Evolutionary conservation across 768 basidiomycete species (phyloP), one percentile per base, ranked within the genome.

Genomic region (Tulasnella sp.): DNA sequence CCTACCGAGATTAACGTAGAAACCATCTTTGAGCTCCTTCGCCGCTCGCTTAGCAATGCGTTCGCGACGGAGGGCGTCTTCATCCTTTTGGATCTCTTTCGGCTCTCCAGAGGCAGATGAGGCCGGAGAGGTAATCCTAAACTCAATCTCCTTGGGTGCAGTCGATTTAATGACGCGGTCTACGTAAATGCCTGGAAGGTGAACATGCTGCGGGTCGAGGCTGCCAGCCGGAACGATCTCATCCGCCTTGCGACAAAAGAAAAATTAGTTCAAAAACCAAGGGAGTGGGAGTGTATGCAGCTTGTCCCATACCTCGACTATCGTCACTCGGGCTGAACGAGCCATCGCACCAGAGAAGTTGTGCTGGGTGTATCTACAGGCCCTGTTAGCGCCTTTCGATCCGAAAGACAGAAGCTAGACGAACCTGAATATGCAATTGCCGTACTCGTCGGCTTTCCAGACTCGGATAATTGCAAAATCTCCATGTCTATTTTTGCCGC

Each of bases 371-470:
- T 93, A 96, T 79, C 94, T 94, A 79, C 10, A 61, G 74, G 32
- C 35, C n/a, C 32, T 29, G 2, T 67, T 11, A 51, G n/a, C 46
- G 48, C 77, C 29, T 79, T 70, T 55, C 48, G 29, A 26, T 61
- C 42, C 55, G 26, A 73, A 78, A 51, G 23, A 46, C 51, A 29
- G 20, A 77, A 69, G 55, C 75, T 18, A 57, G 16, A 82, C 86
- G 77, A 81, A 93, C 92, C 94, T 88, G 87, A 98, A 98, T 57
- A 96, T 90, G 81, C 91, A 92, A 84, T 98, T 98, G 1, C 95
- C 95, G 61, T 90, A 88, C 83, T 94, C 94, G 80, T 98, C 95
- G 18, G 90, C 96, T 84, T 95, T 96, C 94, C 94, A 96, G 4
- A 94, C 96, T 69, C 90, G 87, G 70, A 98, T 86, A 83, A 98